These are phyloP conservation scores for Paraconiothyrium brasiliense DNA, from an alignment of 2,329 filamentous ascomycete species.

Conservation along the genomic window DNA sequence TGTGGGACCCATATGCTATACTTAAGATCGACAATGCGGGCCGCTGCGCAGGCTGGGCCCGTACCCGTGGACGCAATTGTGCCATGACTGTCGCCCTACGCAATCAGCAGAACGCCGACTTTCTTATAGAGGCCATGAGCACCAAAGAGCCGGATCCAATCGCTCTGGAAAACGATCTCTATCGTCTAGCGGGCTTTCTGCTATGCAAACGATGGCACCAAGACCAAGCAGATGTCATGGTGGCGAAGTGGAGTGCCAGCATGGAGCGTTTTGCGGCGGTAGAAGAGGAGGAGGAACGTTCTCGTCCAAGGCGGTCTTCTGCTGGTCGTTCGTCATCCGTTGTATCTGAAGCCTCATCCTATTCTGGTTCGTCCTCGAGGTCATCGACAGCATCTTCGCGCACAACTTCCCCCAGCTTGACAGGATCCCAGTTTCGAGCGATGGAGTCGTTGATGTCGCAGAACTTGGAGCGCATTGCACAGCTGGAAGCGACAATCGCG, in stretches of 20 bases:
- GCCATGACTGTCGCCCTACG: constrained; percentile 1
- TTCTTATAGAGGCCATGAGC: constrained; percentile 17
- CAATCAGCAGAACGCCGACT: constrained; percentile 10
- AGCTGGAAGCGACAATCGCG: not conserved
- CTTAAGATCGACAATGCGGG: constrained; percentile 21
- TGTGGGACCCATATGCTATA: constrained; percentile 22
- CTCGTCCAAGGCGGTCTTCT: not conserved
- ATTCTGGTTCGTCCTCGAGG: too few relatives aligned
- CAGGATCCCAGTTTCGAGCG: not conserved
- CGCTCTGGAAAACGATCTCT: constrained; percentile 17
- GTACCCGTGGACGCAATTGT: constrained; percentile 22
- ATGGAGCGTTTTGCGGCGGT: constrained; percentile 1
- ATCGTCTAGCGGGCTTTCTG: constrained; percentile 19
- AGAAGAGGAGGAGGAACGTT: not conserved
- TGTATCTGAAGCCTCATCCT: too few relatives aligned
- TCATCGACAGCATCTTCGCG: not conserved
- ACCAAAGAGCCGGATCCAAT: constrained; percentile 18
- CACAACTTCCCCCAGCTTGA: not conserved
- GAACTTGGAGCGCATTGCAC: not conserved
- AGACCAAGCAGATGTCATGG: constrained; percentile 13
- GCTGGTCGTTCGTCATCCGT: too few relatives aligned
- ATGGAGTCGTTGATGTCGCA: not conserved
- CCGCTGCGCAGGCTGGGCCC: constrained; percentile 25
- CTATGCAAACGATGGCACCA: constrained; percentile 18
- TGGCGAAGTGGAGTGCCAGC: constrained; percentile 10